phyloP scores from a whole-genome alignment of 768 basidiomycete species.

The Tulasnella sp. region DNA sequence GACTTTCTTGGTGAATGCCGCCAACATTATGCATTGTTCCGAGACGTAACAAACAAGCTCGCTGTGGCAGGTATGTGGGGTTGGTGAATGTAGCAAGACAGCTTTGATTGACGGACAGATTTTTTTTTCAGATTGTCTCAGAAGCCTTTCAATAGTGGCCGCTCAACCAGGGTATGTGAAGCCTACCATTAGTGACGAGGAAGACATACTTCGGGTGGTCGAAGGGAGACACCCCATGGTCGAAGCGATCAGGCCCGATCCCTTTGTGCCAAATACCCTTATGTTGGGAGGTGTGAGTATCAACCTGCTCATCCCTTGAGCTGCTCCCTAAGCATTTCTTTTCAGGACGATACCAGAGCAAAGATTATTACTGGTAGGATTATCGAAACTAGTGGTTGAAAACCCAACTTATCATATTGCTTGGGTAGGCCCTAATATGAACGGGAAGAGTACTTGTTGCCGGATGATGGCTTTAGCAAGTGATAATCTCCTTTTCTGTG shows the following conservation, averaged over 20 bases:
- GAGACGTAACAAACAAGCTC: slow-evolving; percentile 68
- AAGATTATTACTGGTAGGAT: slow-evolving; percentile 60
- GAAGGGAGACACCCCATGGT: slow-evolving; percentile 93
- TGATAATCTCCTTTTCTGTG: slow-evolving; percentile 7
- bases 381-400: not conserved
- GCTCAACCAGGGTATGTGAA: slow-evolving; percentile 65
- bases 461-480: slow-evolving; percentile 51
- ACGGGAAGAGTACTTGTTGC: slow-evolving; percentile 9
- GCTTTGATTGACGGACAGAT: too few relatives aligned
- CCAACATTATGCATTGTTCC: slow-evolving; percentile 58
- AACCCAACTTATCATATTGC: slow-evolving; percentile 26
- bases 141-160: slow-evolving; percentile 74
- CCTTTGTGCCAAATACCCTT: slow-evolving; percentile 80
- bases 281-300: slow-evolving; percentile 41
- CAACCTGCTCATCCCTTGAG: too few relatives aligned
- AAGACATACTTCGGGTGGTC: slow-evolving; percentile 54
- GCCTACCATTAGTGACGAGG: slow-evolving; percentile 59
- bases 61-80: slow-evolving; percentile 41
- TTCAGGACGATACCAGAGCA: slow-evolving; percentile 32
- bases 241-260: slow-evolving; percentile 62
- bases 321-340: not conserved
- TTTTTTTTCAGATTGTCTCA: slow-evolving; percentile 59
- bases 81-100: not conserved
- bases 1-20: slow-evolving; percentile 63
- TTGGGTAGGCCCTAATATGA: slow-evolving; percentile 37